Conservation (phyloP, 108 stramenopile genomes). For the Pseudonitzschia multistriata region DNA sequence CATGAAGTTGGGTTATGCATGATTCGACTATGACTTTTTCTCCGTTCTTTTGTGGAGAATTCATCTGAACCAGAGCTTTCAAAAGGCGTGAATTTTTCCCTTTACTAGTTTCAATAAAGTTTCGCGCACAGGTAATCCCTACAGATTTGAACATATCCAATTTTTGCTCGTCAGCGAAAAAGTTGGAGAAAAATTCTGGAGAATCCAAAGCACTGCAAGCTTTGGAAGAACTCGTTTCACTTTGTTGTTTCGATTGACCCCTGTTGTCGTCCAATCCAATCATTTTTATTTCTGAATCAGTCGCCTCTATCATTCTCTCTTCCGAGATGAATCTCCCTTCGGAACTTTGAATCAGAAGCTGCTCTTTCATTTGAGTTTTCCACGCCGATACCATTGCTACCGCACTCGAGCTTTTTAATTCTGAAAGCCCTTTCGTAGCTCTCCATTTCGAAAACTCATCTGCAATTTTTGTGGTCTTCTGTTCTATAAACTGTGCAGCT, state of each 20-base stretch:
- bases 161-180: constrained; percentile 19
- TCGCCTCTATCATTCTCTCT: neutral
- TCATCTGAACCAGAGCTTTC: constrained; percentile 16
- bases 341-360: constrained; percentile 19
- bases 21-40: constrained; percentile 4
- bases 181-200: neutral
- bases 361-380: constrained; percentile 48
- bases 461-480: constrained; percentile 38
- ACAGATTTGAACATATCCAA: constrained; percentile 17
- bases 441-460: constrained; percentile 35
- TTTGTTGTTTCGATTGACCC: neutral
- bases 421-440: constrained; percentile 21
- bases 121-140: constrained; percentile 41
- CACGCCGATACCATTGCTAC: constrained; percentile 57
- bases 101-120: constrained; percentile 34
- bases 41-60: neutral
- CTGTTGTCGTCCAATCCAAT: neutral
- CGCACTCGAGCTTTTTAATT: constrained; percentile 48
- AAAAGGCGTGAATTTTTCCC: constrained; percentile 11
- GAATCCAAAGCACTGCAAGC: constrained; percentile 8
- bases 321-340: constrained; percentile 13
- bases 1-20: constrained; percentile 20
- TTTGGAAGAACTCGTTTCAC: neutral
- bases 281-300: constrained; percentile 1
- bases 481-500: constrained; percentile 31